Percentiles rank a stretch among this genome's conserved stretches.
Evolutionary conservation across 1,139 yeast genomes (phyloP).

Genomic region (Taiozyma sp.): DNA sequence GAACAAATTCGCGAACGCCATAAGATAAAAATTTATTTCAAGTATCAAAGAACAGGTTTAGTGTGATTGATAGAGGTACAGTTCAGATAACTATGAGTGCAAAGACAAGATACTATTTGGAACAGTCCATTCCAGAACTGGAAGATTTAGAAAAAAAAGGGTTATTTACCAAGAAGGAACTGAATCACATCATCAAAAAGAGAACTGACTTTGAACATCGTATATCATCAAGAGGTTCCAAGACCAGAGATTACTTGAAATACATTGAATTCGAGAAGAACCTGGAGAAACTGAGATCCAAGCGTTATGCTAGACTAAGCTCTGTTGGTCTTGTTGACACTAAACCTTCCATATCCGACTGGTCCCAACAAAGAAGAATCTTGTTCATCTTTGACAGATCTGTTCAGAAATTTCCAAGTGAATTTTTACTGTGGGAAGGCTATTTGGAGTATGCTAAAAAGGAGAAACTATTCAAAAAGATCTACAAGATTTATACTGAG

Average conservation of each 20-base stretch:
- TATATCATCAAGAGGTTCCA: constrained; percentile 78
- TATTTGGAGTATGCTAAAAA: constrained; percentile 72
- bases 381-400: constrained; percentile 84
- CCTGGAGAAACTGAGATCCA: constrained; percentile 72
- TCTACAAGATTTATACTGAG: constrained; percentile 77
- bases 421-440: constrained; percentile 71
- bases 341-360: constrained; percentile 64
- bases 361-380: constrained; percentile 83
- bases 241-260: constrained; percentile 69
- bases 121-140: constrained; percentile 85
- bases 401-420: constrained; percentile 74
- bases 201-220: constrained; percentile 96
- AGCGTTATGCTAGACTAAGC: constrained; percentile 62
- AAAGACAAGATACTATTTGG: constrained; percentile 71
- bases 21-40: neutral
- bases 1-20: neutral
- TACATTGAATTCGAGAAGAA: constrained; percentile 82
- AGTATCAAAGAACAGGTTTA: neutral
- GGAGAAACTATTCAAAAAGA: constrained; percentile 70
- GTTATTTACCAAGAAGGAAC: constrained; percentile 74
- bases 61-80: neutral
- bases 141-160: constrained; percentile 84
- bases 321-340: constrained; percentile 40
- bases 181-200: constrained; percentile 82
- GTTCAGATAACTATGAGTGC: constrained; percentile 50